phyloP scores from a whole-genome alignment of 257 asterid genomes.

The Ballota nigra region DNA sequence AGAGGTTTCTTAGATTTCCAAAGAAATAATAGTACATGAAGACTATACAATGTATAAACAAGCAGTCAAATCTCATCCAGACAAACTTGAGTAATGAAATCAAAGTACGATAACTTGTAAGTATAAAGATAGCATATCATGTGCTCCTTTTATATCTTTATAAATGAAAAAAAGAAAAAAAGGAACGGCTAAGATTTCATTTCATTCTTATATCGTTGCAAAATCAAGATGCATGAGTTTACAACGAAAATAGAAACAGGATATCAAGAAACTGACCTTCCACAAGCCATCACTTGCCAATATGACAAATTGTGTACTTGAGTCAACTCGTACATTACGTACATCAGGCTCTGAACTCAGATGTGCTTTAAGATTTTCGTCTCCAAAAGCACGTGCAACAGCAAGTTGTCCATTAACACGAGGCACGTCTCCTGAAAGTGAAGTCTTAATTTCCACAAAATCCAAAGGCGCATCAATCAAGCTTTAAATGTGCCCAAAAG shows the following conservation, averaged over 20 bases:
- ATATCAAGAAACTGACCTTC: conserved; percentile 54
- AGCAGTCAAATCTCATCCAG: not conserved
- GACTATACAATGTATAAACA: not conserved
- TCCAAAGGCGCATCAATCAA: not conserved
- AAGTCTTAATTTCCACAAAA: conserved; percentile 25
- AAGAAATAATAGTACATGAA: not conserved
- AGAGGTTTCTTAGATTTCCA: not conserved
- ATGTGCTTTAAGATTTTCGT: conserved; percentile 76
- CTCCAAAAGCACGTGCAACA: conserved; percentile 85
- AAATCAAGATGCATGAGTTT: not conserved
- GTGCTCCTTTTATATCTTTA: too few relatives aligned
- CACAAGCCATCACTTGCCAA: conserved; percentile 91
- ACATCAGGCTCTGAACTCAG: conserved; percentile 81
- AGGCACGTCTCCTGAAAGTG: conserved; percentile 72
- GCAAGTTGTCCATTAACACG: conserved; percentile 88
- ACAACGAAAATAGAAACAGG: not conserved
- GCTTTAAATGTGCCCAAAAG: not conserved
- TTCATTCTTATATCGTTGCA: too few relatives aligned
- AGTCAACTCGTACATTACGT: conserved; percentile 44
- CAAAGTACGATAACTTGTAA: not conserved
- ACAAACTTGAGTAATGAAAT: not conserved
- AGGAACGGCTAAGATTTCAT: too few relatives aligned
- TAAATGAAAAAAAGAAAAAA: too few relatives aligned
- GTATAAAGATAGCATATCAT: not conserved
- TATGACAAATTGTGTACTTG: conserved; percentile 50